phyloP scores from a whole-genome alignment of 1,284 basidiomycete species.

The Meira miltonrushii region DNA sequence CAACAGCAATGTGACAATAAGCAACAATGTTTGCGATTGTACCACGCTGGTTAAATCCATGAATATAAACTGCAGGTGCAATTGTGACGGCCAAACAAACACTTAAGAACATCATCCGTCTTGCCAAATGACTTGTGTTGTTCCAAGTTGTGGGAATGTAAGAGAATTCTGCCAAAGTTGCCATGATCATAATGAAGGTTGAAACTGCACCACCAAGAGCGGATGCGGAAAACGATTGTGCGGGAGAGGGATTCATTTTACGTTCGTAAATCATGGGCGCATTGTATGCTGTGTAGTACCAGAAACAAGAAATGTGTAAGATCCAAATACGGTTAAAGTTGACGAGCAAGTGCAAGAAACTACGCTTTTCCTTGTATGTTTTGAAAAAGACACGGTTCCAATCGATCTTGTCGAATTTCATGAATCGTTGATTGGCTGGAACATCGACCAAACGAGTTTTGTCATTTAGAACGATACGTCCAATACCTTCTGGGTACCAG shows the following conservation, averaged over 20 bases:
- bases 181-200: constrained; percentile 48
- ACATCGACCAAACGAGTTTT: constrained; percentile 63
- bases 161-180: constrained; percentile 49
- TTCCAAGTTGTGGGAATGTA: constrained; percentile 52
- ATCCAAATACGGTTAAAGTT: constrained; percentile 54
- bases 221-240: constrained; percentile 43
- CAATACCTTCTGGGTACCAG: constrained; percentile 99
- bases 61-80: constrained; percentile 49
- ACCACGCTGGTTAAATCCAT: constrained; percentile 37
- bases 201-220: constrained; percentile 51
- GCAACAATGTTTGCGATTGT: constrained; percentile 38
- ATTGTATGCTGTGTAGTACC: constrained; percentile 62
- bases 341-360: constrained; percentile 51
- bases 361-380: constrained; percentile 52
- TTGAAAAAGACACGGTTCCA: constrained; percentile 52
- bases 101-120: constrained; percentile 47
- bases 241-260: constrained; percentile 52
- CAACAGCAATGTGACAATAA: constrained; percentile 41
- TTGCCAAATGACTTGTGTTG: constrained; percentile 50
- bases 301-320: constrained; percentile 50
- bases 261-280: constrained; percentile 75
- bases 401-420: constrained; percentile 54
- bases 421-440: constrained; percentile 50
- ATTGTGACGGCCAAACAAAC: constrained; percentile 48
- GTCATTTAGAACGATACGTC: constrained; percentile 79